phyloP scores from a whole-genome alignment of 108 stramenopile species.

The Conticribra guillardii region DNA sequence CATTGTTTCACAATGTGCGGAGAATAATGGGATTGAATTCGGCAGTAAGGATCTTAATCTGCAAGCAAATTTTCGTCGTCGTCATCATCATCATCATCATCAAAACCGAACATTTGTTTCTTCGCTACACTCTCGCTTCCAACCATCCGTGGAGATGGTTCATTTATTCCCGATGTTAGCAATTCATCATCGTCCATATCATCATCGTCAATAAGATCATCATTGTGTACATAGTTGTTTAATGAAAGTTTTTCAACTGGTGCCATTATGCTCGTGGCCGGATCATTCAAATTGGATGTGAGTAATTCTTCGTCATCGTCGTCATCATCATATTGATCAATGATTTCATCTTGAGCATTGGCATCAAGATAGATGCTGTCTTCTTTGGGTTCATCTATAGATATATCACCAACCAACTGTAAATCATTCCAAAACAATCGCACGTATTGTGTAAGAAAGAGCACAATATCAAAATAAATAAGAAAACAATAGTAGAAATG shows the following conservation, averaged over 20 bases:
- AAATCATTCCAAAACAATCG: background rate
- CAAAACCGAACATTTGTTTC: background rate
- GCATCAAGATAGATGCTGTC: conserved; percentile 16
- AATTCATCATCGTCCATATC: conserved; percentile 35
- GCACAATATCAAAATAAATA: background rate
- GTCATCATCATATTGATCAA: background rate
- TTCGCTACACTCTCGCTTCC: background rate
- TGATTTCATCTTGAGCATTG: conserved; percentile 18
- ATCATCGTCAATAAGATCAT: conserved; percentile 5
- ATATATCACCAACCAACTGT: conserved; percentile 42
- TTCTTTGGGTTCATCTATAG: conserved; percentile 9
- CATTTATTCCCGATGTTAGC: conserved; percentile 29
- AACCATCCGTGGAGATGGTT: background rate
- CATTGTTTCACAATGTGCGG: too few species aligned
- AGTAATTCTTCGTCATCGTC: conserved; percentile 34
- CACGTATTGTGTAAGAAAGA: too few species aligned
- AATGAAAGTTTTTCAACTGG: background rate
- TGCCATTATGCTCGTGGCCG: background rate
- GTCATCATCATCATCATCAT: background rate
- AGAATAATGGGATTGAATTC: too few species aligned
- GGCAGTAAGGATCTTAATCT: too few species aligned
- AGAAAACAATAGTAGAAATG: background rate
- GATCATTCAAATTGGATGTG: conserved; percentile 5
- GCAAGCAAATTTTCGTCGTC: background rate
- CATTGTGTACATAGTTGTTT: background rate